A percentile compares a stretch with the other conserved stretches of the same genome.
These are phyloP conservation scores for Ceratobasidium sp. DNA, from an alignment of 1,284 basidiomycete species.

Conservation along the genomic window DNA sequence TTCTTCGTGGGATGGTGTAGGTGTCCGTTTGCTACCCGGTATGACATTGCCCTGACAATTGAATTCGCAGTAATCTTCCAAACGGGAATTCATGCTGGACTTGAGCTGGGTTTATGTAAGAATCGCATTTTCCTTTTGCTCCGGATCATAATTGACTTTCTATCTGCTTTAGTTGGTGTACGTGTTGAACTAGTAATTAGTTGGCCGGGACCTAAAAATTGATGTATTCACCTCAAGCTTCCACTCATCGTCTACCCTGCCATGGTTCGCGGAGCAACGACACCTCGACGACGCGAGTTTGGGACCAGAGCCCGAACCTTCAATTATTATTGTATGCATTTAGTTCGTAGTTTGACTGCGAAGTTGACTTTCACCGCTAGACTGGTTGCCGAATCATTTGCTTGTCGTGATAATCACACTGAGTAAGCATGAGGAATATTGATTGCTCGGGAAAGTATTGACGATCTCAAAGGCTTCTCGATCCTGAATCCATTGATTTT, in stretches of 20 bases:
- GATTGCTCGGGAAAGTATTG: background rate
- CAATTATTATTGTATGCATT: slow-evolving; percentile 74
- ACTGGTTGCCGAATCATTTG: slow-evolving; percentile 84
- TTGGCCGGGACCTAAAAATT: too few species aligned
- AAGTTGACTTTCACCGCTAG: slow-evolving; percentile 49
- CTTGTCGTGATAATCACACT: slow-evolving; percentile 71
- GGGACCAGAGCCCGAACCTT: slow-evolving; percentile 82
- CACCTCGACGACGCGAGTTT: slow-evolving; percentile 77
- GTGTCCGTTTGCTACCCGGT: slow-evolving; percentile 49
- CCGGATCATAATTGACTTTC: too few species aligned
- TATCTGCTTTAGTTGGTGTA: slow-evolving; percentile 57
- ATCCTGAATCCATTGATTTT: slow-evolving; percentile 77
- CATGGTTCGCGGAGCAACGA: slow-evolving; percentile 67
- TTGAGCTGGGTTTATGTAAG: slow-evolving; percentile 73
- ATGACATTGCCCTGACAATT: slow-evolving; percentile 36
- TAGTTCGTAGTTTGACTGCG: slow-evolving; percentile 35
- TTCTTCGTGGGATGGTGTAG: slow-evolving; percentile 72
- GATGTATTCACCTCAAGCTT: too few species aligned
- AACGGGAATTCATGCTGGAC: slow-evolving; percentile 74
- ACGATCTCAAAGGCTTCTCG: slow-evolving; percentile 71
- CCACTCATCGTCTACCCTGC: slow-evolving; percentile 76
- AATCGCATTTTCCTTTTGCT: background rate
- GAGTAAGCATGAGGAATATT: slow-evolving; percentile 46
- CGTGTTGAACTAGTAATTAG: too few species aligned
- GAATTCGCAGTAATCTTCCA: slow-evolving; percentile 70